Evolutionary conservation across 1,139 yeast genomes (phyloP), one percentile per base, ranked within the genome.

Genomic region (Arxiozyma slooffiae): DNA sequence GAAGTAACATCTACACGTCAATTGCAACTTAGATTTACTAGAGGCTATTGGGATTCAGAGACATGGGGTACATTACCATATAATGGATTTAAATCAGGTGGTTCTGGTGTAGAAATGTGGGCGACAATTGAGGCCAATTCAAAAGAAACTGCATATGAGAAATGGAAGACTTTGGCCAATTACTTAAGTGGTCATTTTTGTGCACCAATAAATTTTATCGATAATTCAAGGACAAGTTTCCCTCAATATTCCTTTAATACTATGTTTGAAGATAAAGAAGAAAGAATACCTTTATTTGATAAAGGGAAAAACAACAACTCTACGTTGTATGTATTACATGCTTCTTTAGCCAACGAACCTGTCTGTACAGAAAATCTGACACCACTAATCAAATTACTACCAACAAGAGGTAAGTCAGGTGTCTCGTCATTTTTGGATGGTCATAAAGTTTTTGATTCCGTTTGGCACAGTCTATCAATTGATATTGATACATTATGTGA

Each of bases 291-390:
- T 0, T 26, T 67, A 1, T 60, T 63, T 40, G 53, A 67, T 36
- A 54, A 59, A 20, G 51, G 54, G 1, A 66, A 66, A 46, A 55
- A 59, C 16, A 49, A 55, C 2, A 64, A n/a, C n/a, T n/a, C 65
- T 47, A 64, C 71, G 6, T 66, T 84, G 17, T 85, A 74, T 61
- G 69, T 85, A 41, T 65, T 90, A 55, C 75, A 95, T 55, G 96
- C 97, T 7, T 86, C 96, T 0, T 76, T 94, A 48, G 97, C 99
- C 1, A 80, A 92, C 55, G 99, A 94, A 63, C 96, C 97, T 0
- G 83, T 94, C 17, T 94, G 99, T 69, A 94, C 99, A 0, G 99
- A 94, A 66, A 94, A 94, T 67, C 75, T 94, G 62, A 90, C 99
- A 0, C 98, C 98, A 0, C 88, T 92, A 60, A 69, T 94, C 55